Base-by-base conservation (phyloP, 352 stramenopile species). In the Phytophthora niederhauseri region DNA sequence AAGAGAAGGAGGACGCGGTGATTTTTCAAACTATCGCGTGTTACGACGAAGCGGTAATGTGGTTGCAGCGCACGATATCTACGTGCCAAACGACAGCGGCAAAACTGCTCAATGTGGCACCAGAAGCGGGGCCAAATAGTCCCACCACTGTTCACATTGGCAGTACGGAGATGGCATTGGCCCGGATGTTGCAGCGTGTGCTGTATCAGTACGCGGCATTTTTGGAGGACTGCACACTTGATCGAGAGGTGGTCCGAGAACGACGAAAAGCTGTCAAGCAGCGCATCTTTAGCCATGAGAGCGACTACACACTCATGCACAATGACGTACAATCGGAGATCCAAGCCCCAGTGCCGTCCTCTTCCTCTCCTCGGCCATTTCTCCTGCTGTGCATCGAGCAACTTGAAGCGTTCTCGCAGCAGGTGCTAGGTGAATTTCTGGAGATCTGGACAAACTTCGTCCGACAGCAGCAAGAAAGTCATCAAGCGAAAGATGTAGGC, bases 331-430 rank as follows among this genome's bases (percentile, higher is more conserved):
- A 20, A 66, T 28, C 34, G 17, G 8, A 52, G 15, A 51, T 24
- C 45, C 7, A 43, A 64, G 19, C 36, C 6, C 46, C 30, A 24
- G 20, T 6, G 3, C 52, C 49, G 12, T 24, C 41, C 19, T 8
- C 46, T 57, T 24, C 61, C 49, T 19, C 57, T 49, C 61, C 56
- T 22, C 70, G 51, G n/a, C 70, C 85, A 5, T 94, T 80, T 52
- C 30, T 90, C 24, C 36, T 95, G 34, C 61, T 95, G 1, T 93
- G 86, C 60, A 82, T 95, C n/a, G 88, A 93, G 45, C 80, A 94
- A 61, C 72, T 93, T 11, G 88, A 95, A 67, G 59, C 61, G 0
- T 86, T 95, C 9, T 76, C 81, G 7, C 75, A 84, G 26, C 68
- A 78, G 19, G 77, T 88, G 0, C 73, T 93, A 12, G 70, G 80